Evolutionary conservation across 1,284 basidiomycete genomes (phyloP), one percentile per base, ranked within the genome.

Genomic region (Wallemia mellicola): DNA sequence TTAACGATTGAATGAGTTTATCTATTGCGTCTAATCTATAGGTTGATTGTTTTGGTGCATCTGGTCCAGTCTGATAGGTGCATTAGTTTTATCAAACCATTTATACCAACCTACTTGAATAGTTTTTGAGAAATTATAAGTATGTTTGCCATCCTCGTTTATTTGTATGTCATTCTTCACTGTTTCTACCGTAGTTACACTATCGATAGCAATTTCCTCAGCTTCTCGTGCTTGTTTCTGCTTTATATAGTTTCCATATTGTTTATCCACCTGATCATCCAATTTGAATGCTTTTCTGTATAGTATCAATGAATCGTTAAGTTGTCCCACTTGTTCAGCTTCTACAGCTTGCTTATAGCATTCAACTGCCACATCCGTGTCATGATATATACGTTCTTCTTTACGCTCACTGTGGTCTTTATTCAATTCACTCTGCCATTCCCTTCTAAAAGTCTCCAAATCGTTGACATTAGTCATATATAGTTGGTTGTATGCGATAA

Each of bases 271-370:
- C 62, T 81, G 72, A 24, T 78, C 67, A 60, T 87, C 77, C 66
- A 82, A 71, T 61, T 80, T 77, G 69, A 88, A 88, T 1, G 85
- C 83, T 60, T 77, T 76, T 14, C 83, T 77, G 66, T 91, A 91
- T 1, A 86, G 70, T 25, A 69, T 67, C 5, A 87, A 69, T 7
- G 86, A 86, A 28, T 81, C 77, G 64, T 85, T 81, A 48, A 86
- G 73, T 62, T 81, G 73, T 48, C 85, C 79, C 33, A 71, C 70
- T 66, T 83, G 81, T 69, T 91, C 86, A 60, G 76, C 73, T 58
- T 77, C 73, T 26, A 86, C 76, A 2, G 86, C 86, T 30, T 71
- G 73, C 24, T 75, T 70, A 67, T 89, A 91, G 7, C 80, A 11
- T 3, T n/a, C 14, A 11, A 48, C 38, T n/a, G 38, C 38, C 3